phyloP scores from a whole-genome alignment of 495 filamentous ascomycete species.

The Platismatia glauca region DNA sequence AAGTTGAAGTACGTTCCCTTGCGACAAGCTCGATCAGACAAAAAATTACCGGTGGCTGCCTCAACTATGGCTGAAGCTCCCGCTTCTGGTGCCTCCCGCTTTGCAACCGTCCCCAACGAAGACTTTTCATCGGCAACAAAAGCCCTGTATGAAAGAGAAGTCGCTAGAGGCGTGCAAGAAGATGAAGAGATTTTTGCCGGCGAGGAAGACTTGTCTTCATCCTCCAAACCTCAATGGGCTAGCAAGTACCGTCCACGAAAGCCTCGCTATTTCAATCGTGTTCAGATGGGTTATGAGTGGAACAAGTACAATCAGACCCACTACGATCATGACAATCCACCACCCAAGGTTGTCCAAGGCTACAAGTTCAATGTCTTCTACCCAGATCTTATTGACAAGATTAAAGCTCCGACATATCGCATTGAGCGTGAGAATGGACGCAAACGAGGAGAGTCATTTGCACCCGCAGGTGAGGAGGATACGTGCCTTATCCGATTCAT shows the following conservation, averaged over 20 bases:
- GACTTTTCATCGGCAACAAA: conserved; percentile 89
- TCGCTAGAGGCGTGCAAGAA: conserved; percentile 83
- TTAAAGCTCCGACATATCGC: conserved; percentile 85
- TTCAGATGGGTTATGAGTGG: conserved; percentile 99
- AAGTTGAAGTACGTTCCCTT: conserved; percentile 64
- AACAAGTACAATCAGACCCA: conserved; percentile 99
- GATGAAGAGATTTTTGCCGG: conserved; percentile 94
- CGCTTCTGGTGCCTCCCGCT: conserved; percentile 53
- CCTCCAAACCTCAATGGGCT: conserved; percentile 69
- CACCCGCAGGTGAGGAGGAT: conserved; percentile 93
- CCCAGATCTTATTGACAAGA: conserved; percentile 93
- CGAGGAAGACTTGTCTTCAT: conserved; percentile 68
- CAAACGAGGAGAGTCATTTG: conserved; percentile 82
- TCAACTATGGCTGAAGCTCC: conserved; percentile 30
- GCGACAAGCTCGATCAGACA: conserved; percentile 45
- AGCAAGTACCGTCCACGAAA: conserved; percentile 86
- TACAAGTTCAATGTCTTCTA: conserved; percentile 99
- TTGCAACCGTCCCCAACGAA: conserved; percentile 65
- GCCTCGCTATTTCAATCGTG: conserved; percentile 93
- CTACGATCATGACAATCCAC: conserved; percentile 98
- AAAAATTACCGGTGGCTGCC: conserved; percentile 32
- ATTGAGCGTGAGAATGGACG: conserved; percentile 89
- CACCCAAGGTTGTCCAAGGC: conserved; percentile 95
- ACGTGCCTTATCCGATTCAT: conserved; percentile 95
- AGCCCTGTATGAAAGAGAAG: conserved; percentile 84